These are phyloP conservation scores for Phytophthora hibernalis DNA, from an alignment of 352 stramenopile species.

Conservation along the genomic window DNA sequence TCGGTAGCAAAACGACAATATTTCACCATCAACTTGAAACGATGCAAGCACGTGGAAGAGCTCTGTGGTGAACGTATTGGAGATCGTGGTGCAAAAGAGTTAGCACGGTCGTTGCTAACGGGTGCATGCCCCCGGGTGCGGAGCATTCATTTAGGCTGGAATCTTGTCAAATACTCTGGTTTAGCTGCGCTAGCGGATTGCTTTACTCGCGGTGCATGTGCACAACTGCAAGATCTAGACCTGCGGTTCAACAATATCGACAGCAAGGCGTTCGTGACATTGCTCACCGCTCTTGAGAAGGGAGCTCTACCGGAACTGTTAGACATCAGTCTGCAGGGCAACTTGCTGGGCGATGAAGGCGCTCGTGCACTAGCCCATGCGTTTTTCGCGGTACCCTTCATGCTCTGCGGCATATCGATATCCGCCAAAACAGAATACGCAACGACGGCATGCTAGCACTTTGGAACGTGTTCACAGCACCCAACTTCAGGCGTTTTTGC, in stretches of 20 bases:
- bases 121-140: conserved; percentile 70
- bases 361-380: conserved; percentile 63
- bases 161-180: conserved; percentile 64
- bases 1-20: conserved; percentile 51
- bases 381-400: conserved; percentile 59
- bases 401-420: conserved; percentile 51
- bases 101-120: conserved; percentile 68
- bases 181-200: conserved; percentile 58
- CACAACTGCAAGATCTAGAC: conserved; percentile 66
- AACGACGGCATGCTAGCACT: conserved; percentile 66
- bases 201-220: conserved; percentile 62
- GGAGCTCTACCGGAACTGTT: conserved; percentile 59
- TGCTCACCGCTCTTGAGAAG: conserved; percentile 58
- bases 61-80: conserved; percentile 68
- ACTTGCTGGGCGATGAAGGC: conserved; percentile 65
- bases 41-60: conserved; percentile 74
- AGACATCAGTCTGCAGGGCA: conserved; percentile 62
- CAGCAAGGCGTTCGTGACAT: conserved; percentile 38
- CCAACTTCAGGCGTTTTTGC: conserved; percentile 57
- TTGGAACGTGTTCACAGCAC: conserved; percentile 73
- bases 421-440: conserved; percentile 72
- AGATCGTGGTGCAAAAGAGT: conserved; percentile 57
- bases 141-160: conserved; percentile 69
- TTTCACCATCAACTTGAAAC: conserved; percentile 78
- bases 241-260: conserved; percentile 72